phyloP scores from a whole-genome alignment of 495 filamentous ascomycete species.

The Amphirosellinia nigrospora region DNA sequence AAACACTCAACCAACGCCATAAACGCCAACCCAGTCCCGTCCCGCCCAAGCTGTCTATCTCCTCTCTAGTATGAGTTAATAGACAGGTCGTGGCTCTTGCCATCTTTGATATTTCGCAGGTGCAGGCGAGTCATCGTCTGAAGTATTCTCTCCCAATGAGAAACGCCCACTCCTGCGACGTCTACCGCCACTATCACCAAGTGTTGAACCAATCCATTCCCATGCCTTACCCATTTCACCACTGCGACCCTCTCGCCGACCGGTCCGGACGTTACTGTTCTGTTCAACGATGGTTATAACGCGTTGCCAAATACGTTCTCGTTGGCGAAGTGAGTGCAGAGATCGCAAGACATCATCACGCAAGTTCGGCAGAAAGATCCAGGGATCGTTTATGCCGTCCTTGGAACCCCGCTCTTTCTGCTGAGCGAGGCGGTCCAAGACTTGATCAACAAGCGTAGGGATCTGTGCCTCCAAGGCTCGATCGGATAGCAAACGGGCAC shows the following conservation, averaged over 20 bases:
- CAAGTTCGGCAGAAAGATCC: conserved; percentile 84
- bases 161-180: conserved; percentile 58
- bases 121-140: conserved; percentile 36
- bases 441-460: conserved; percentile 79
- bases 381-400: conserved; percentile 72
- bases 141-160: conserved; percentile 51
- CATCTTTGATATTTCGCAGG: conserved; percentile 54
- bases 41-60: neutral
- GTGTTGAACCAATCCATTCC: conserved; percentile 88
- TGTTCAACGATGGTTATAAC: conserved; percentile 85
- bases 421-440: conserved; percentile 78
- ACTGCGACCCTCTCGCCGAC: conserved; percentile 78
- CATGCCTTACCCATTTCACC: conserved; percentile 89
- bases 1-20: neutral
- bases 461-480: conserved; percentile 71
- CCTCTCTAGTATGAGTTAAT: conserved; percentile 28
- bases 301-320: conserved; percentile 79
- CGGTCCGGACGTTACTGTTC: conserved; percentile 89
- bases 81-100: conserved; percentile 53
- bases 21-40: neutral
- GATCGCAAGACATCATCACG: conserved; percentile 88
- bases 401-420: conserved; percentile 76
- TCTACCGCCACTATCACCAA: conserved; percentile 51
- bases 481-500: conserved; percentile 59
- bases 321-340: conserved; percentile 73